Base-by-base conservation (phyloP, 2,329 filamentous ascomycete species). In the Aspergillus pseudonomiae region DNA sequence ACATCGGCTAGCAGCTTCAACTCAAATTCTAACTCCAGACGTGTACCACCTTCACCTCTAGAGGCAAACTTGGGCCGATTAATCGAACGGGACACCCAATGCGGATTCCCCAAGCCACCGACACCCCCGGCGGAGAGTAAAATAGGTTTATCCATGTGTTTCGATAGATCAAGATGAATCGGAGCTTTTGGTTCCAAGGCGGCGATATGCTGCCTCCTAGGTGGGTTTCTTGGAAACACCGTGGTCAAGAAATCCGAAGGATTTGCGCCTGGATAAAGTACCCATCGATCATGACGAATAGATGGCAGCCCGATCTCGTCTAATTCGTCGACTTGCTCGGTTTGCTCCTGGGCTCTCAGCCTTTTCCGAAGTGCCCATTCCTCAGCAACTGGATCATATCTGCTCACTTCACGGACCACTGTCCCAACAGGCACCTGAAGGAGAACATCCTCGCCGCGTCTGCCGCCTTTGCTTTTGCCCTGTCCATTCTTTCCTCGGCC, bases 1-100 rank as follows among this genome's bases (percentile, higher is more conserved):
- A 99, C 91, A 78, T 99, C 95, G 6, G 95, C 95, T 46, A 99
- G 88, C 11, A 99, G 86, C 82, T 97, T 98, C 65, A 99, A 85
- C 77, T 99, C 95, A 16, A 99, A 85, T 74, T 96, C 89, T 41
- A 99, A 81, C 55, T 89, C 88, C 73, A 99, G 83, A 45, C 87
- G 89, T 71, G 95, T 88, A 43, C 92, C 91, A 14, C 86, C 83
- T 69, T 96, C 92, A 48, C 95, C 95, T 69, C 89, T 91, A 1
- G 93, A 97, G 6, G 94, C 95, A 76, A 94, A 96, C 71, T 94
- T 90, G 0, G 95, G 95, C 48, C 90, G 86, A 4, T 88, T 86
- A 57, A 88, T 85, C n/a, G 88, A 85, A 60, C 89, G 89, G 5
- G 91, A 91, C 36, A 91, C 87, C 73, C 98, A 99, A 77, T 97